These are phyloP conservation scores for Podaxis sp. DNA, from an alignment of 768 basidiomycete genomes.

Conservation along the genomic window DNA sequence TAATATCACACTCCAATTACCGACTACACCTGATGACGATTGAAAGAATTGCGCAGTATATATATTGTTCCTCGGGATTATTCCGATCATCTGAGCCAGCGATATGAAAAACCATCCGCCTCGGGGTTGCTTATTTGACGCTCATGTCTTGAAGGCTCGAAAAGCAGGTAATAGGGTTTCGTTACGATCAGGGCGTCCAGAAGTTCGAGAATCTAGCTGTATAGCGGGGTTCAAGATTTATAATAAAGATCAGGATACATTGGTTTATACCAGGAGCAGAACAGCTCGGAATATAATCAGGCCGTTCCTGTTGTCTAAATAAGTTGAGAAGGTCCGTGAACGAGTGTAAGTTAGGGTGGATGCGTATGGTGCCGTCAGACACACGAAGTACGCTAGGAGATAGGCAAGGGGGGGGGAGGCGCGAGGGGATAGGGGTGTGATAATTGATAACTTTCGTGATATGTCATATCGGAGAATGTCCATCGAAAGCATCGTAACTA, in stretches of 20 bases:
- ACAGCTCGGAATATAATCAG: not conserved
- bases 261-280: not conserved
- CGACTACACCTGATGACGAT: not conserved
- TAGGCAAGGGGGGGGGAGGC: too few species aligned
- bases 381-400: not conserved
- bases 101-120: not conserved
- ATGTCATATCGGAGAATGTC: conserved; percentile 1
- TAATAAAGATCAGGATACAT: not conserved
- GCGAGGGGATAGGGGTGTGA: not conserved
- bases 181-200: not conserved
- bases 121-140: not conserved
- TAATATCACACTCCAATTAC: not conserved
- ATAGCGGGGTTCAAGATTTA: not conserved
- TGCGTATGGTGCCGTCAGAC: not conserved
- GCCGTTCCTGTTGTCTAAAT: not conserved
- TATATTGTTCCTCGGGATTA: not conserved
- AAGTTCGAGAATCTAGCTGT: not conserved
- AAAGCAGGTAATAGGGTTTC: not conserved
- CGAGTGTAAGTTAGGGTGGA: not conserved
- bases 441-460: not conserved
- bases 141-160: not conserved
- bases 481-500: not conserved
- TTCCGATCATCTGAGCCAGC: not conserved
- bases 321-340: not conserved
- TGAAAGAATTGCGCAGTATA: not conserved